Base-by-base conservation (phyloP, 305 asterid species). In the Fraxinus baroniana region DNA sequence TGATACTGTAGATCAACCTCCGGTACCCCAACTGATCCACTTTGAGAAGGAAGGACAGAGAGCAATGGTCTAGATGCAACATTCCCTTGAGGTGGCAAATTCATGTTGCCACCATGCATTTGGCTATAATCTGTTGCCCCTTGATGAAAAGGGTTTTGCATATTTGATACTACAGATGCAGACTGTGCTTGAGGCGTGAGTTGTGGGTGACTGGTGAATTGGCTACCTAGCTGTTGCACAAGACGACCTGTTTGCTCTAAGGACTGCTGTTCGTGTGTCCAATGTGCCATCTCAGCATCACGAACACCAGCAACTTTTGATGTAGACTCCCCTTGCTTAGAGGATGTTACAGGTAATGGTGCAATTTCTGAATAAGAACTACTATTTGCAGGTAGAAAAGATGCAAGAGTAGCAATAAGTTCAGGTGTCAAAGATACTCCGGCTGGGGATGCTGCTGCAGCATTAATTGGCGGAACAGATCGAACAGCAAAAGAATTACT, bases 351-450 rank as follows among this genome's bases (percentile, higher is more conserved):
- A 22, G 86, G 85, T 44, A 83, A 80, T 20, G 90, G 76, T 57
- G 87, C 74, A 77, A 62, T 82, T 85, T 87, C 95, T 60, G 88
- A 83, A 83, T 84, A 84, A 39, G 90, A 71, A 81, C 86, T 87
- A 83, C 37, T 90, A 52, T 76, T 88, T 33, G 86, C 88, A 52
- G 97, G 97, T 33, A 90, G 88, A 77, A 97, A 80, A 3, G 97
- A 91, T 66, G 95, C 89, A 35, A 97, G 87, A 44, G 97, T 89
- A 32, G 99, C 98, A 86, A 94, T 91, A 80, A 94, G 97, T 83
- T 94, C 98, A 32, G 99, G 99, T 1, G 98, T 94, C 82, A 94
- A 88, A 24, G 96, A 75, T 79, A 95, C 72, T 78, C 94, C 90
- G 44, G 92, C 84, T 84, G 90, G 93, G 79, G 97, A 85, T 70